Percentiles rank a stretch among this genome's conserved stretches.
Conservation (phyloP, 495 filamentous ascomycete genomes). For the Evansstolkia leycettana region DNA sequence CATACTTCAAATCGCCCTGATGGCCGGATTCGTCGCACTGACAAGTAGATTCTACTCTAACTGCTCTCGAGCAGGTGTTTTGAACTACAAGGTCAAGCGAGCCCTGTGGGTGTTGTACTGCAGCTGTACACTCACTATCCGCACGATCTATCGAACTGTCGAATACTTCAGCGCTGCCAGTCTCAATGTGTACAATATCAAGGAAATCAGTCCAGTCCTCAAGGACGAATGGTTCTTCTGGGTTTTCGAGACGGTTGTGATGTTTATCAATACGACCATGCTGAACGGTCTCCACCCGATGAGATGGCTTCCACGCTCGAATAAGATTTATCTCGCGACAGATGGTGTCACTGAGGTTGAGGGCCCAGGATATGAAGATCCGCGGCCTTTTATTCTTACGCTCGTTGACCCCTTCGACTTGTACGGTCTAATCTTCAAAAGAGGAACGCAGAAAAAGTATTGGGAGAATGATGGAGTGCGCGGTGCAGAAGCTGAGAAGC, state of each 20-base stretch:
- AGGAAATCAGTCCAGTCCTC: slow-evolving; percentile 38
- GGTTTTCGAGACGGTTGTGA: slow-evolving; percentile 53
- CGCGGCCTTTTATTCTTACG: slow-evolving; percentile 38
- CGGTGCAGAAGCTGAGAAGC: too few species aligned
- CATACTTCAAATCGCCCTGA: slow-evolving; percentile 53
- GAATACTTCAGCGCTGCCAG: slow-evolving; percentile 44
- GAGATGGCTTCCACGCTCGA: slow-evolving; percentile 44
- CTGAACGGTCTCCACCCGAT: slow-evolving; percentile 54
- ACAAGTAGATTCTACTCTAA: slow-evolving; percentile 46
- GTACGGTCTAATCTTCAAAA: slow-evolving; percentile 39
- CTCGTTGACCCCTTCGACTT: slow-evolving; percentile 60
- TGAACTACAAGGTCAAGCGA: slow-evolving; percentile 42
- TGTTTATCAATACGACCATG: slow-evolving; percentile 49
- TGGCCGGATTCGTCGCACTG: slow-evolving; percentile 47
- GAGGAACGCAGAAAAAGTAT: slow-evolving; percentile 36
- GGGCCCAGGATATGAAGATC: slow-evolving; percentile 51
- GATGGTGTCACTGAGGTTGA: slow-evolving; percentile 55
- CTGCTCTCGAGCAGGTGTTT: slow-evolving; percentile 39
- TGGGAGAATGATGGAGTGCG: slow-evolving; percentile 30
- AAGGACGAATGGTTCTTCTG: slow-evolving; percentile 65
- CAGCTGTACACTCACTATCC: slow-evolving; percentile 42
- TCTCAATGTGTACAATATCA: slow-evolving; percentile 22
- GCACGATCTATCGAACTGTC: slow-evolving; percentile 55
- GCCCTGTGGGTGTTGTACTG: slow-evolving; percentile 49
- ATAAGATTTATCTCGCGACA: slow-evolving; percentile 49